Evolutionary conservation across 2,329 filamentous ascomycete genomes (phyloP).

Genomic region (Ophiostoma novo-ulmi): DNA sequence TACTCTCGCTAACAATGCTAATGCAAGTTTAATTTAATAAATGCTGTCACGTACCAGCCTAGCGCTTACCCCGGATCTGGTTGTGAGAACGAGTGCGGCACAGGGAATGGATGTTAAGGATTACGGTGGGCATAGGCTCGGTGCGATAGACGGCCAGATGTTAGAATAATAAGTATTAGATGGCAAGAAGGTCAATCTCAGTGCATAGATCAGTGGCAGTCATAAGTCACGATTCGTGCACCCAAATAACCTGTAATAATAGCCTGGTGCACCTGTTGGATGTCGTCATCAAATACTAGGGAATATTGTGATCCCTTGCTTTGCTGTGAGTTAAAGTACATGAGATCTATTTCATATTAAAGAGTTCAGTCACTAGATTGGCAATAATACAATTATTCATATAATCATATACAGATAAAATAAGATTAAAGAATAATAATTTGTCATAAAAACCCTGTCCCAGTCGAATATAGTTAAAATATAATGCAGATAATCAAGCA

Average conservation of each 20-base stretch:
- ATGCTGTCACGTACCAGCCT: too few species aligned
- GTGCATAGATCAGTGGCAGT: background rate
- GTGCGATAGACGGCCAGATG: background rate
- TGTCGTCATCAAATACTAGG: background rate
- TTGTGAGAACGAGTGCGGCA: too few species aligned
- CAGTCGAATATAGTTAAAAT: background rate
- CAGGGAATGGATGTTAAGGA: too few species aligned
- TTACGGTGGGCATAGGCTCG: too few species aligned
- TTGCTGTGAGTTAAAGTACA: too few species aligned
- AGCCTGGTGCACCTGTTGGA: background rate
- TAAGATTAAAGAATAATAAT: background rate
- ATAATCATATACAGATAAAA: too few species aligned
- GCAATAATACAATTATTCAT: too few species aligned
- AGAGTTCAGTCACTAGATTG: too few species aligned
- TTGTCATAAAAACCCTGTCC: background rate
- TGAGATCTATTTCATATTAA: background rate
- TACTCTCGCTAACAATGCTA: too few species aligned
- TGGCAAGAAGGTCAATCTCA: background rate
- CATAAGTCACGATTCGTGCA: background rate
- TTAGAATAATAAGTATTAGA: background rate
- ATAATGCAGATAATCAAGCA: background rate
- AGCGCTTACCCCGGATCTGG: too few species aligned
- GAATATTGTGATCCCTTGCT: background rate
- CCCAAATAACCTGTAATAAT: too few species aligned
- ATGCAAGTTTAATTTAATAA: too few species aligned